A percentile compares a stretch with the other conserved stretches of the same genome.
Conservation (phyloP, 148 eudicot species). For the Cornus kousa region DNA sequence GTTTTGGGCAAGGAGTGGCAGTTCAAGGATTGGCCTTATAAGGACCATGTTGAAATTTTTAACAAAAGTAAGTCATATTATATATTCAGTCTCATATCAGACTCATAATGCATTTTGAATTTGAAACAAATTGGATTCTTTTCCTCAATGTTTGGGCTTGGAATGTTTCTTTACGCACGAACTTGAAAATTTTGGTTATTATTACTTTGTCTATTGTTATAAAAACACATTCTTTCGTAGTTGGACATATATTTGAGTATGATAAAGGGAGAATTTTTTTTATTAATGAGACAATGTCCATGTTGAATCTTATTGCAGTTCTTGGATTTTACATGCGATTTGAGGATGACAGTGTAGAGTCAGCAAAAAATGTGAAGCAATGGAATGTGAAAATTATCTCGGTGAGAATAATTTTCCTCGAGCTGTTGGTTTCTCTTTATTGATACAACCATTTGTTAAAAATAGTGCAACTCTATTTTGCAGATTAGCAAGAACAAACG, state of each 20-base stretch:
- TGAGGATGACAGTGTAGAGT: conserved; percentile 95
- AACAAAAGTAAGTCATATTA: conserved; percentile 52
- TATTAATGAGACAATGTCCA: neutral
- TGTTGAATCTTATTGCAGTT: conserved; percentile 42
- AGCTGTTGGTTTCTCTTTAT: conserved; percentile 1
- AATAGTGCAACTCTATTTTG: conserved; percentile 14
- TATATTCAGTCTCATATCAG: neutral
- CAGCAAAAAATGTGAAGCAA: conserved; percentile 84
- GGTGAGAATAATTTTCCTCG: conserved; percentile 37
- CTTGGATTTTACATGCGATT: conserved; percentile 90
- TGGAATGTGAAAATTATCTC: conserved; percentile 98
- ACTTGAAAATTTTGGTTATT: too few species aligned
- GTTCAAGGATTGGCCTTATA: conserved; percentile 91
- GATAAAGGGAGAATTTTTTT: neutral
- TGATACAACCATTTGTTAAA: neutral
- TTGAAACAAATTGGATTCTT: neutral
- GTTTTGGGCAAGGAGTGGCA: conserved; percentile 98
- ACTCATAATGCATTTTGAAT: neutral
- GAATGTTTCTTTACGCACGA: neutral
- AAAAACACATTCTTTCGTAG: neutral
- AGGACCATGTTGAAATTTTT: conserved; percentile 90
- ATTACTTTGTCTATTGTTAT: neutral
- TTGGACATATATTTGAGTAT: neutral
- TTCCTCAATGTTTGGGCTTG: neutral
- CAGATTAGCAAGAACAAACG: conserved; percentile 96